Base-by-base conservation (phyloP, 2,329 filamentous ascomycete species). In the Botrytis medusae region DNA sequence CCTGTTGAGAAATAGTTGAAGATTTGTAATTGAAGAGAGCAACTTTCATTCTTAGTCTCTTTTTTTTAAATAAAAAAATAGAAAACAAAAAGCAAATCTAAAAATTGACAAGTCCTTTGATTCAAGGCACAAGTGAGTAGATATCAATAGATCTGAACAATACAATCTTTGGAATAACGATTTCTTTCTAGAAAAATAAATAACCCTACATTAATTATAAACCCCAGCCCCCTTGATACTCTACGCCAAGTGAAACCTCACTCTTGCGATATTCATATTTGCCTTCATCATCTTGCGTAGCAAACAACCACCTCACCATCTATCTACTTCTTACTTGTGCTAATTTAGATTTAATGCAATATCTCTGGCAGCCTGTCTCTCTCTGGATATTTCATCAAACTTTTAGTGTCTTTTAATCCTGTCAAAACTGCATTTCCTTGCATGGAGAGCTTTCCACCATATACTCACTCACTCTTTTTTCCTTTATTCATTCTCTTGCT, bases 141-240 rank as follows among this genome's bases (percentile, higher is more conserved):
- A 46, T 20, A 18, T 22, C 20, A 22, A 46, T 22, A 22, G 44
- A 22, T 48, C 8, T 6, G 16, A 22, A 22, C 20, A 22, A 29
- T 0, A 1, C 2, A n/a, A 16, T 54, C 1, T 16, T 54, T n/a
- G 22, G 7, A 7, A 29, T 6, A 14, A 29, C 6, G 2, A 54
- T 29, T 29, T 29, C 14, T 29, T 29, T 18, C 2, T 0, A 18
- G n/a, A 2, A 54, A 54, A 14, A 18, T 29, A 16, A n/a, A 54
- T 29, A 29, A 54, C 7, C n/a, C 2, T 29, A 29, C 14, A 18
- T 54, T 29, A 29, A 14, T 29, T 54, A 29, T 18, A 29, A 54
- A 9, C 10, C 10, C 48, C 14, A 18, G 18, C 6, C 1, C 51
- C 51, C 5, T 18, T 57, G 0, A n/a, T 57, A 32, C 6, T 29